phyloP scores from a whole-genome alignment of 2,329 filamentous ascomycete species.

The Pleurostoma richardsiae region DNA sequence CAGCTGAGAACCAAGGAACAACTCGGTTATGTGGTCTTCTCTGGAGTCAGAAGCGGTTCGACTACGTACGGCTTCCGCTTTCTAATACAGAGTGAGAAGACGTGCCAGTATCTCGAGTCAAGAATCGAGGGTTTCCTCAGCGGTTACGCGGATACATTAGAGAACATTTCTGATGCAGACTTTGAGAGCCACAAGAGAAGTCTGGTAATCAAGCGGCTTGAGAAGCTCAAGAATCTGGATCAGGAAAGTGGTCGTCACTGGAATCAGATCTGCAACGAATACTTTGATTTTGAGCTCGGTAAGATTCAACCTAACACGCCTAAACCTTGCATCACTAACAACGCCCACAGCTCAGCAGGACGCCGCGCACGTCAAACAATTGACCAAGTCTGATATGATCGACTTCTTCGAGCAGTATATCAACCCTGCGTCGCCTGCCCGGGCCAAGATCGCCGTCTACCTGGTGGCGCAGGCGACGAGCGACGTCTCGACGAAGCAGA shows the following conservation, averaged over 20 bases:
- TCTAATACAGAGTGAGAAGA: slow-evolving; percentile 88
- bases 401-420: slow-evolving; percentile 76
- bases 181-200: slow-evolving; percentile 92
- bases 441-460: slow-evolving; percentile 83
- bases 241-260: slow-evolving; percentile 81
- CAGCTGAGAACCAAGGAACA: slow-evolving; percentile 95
- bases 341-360: neutral
- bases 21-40: slow-evolving; percentile 94
- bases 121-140: slow-evolving; percentile 82
- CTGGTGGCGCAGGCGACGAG: slow-evolving; percentile 67
- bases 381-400: slow-evolving; percentile 76
- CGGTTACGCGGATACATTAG: slow-evolving; percentile 59
- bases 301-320: slow-evolving; percentile 24
- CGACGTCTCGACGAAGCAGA: slow-evolving; percentile 34
- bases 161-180: slow-evolving; percentile 72
- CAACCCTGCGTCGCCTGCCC: slow-evolving; percentile 62
- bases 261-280: slow-evolving; percentile 79
- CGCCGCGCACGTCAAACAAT: slow-evolving; percentile 63
- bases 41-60: slow-evolving; percentile 64
- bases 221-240: slow-evolving; percentile 88
- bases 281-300: slow-evolving; percentile 87
- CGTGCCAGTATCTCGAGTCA: slow-evolving; percentile 75
- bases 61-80: slow-evolving; percentile 83
- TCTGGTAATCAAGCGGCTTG: slow-evolving; percentile 77
- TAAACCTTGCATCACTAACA: neutral